phyloP scores from a whole-genome alignment of 441 rosid species.

The Kokia cookei region DNA sequence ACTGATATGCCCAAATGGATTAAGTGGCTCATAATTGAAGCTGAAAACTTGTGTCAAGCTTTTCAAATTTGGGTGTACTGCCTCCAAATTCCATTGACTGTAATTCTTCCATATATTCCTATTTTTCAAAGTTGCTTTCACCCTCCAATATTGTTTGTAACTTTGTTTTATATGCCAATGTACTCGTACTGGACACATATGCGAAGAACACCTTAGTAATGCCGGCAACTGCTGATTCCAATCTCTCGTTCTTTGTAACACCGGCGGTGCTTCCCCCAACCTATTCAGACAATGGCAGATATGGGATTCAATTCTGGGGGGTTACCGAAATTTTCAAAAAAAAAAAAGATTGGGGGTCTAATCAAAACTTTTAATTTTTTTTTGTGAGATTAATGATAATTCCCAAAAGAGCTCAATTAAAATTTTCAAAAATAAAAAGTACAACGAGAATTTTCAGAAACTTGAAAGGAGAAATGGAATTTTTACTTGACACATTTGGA shows the following conservation, averaged over 20 bases:
- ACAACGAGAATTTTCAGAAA: too few species aligned
- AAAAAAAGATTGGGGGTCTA: too few species aligned
- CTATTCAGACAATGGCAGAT: conserved; percentile 12
- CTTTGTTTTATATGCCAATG: conserved; percentile 93
- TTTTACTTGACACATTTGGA: conserved; percentile 44
- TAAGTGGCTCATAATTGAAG: conserved; percentile 64
- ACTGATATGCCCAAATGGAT: conserved; percentile 41
- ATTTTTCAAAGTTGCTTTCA: conserved; percentile 63
- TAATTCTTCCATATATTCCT: conserved; percentile 55
- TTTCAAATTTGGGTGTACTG: conserved; percentile 60
- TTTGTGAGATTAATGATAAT: too few species aligned
- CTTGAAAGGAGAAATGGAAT: neutral
- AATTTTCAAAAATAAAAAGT: too few species aligned
- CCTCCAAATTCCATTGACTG: conserved; percentile 70
- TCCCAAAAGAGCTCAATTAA: too few species aligned
- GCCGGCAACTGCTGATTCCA: conserved; percentile 24
- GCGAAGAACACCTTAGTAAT: conserved; percentile 48
- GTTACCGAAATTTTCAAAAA: too few species aligned
- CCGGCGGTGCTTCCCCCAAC: conserved; percentile 31
- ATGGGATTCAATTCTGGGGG: too few species aligned
- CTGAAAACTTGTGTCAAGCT: conserved; percentile 58
- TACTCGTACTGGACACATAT: conserved; percentile 73
- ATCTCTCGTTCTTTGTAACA: conserved; percentile 37
- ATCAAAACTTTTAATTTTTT: too few species aligned
- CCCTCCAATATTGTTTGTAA: conserved; percentile 75